Percentiles rank a stretch among this genome's conserved stretches.
These are phyloP conservation scores for Nicotiana rustica DNA, from an alignment of 305 asterid species.

Conservation along the genomic window DNA sequence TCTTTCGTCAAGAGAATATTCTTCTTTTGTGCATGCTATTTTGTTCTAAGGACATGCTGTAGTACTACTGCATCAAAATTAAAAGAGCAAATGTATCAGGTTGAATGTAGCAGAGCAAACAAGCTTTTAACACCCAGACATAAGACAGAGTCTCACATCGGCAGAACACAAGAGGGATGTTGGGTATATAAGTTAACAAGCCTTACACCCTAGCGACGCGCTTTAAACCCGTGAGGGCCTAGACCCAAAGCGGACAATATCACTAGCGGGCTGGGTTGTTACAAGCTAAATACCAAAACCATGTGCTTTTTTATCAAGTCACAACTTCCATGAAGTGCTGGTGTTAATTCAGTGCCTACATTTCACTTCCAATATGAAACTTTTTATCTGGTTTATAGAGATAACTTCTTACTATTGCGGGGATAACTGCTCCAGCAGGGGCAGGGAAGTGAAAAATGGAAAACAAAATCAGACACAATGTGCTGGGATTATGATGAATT, in stretches of 20 bases:
- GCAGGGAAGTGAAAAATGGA: background rate
- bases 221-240: too few relatives aligned
- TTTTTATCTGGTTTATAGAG: background rate
- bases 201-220: too few relatives aligned
- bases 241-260: too few relatives aligned
- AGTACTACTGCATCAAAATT: background rate
- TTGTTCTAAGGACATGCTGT: background rate
- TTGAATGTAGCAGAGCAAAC: background rate
- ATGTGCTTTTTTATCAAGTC: background rate
- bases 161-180: too few relatives aligned
- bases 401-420: background rate
- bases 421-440: background rate
- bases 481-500: background rate
- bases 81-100: background rate
- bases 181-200: too few relatives aligned
- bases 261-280: too few relatives aligned
- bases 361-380: background rate
- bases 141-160: too few relatives aligned
- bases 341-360: background rate
- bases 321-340: background rate
- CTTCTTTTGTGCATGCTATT: background rate
- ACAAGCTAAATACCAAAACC: background rate
- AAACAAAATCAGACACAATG: background rate
- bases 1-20: background rate
- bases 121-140: too few relatives aligned